Percentiles rank a stretch among this genome's conserved stretches.
phyloP scores from a whole-genome alignment of 2,329 filamentous ascomycete genomes.

The Onygenales sp. region DNA sequence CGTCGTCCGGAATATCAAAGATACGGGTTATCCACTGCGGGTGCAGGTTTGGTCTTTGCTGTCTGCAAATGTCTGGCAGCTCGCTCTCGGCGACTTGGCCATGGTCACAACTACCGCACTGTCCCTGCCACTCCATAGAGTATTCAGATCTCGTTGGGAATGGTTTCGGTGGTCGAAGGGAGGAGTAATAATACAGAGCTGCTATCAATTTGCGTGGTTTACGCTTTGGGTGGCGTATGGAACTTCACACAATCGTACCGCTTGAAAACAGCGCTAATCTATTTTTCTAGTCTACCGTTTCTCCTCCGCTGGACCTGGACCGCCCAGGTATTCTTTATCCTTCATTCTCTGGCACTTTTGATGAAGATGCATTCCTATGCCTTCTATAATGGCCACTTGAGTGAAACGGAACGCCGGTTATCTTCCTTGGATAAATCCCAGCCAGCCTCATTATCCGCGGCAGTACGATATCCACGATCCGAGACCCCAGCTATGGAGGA shows the following conservation, averaged over 20 bases:
- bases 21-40: constrained; percentile 78
- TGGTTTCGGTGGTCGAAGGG: constrained; percentile 62
- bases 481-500: constrained; percentile 1
- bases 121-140: constrained; percentile 62
- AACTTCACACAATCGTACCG: background rate
- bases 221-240: constrained; percentile 63
- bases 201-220: constrained; percentile 73
- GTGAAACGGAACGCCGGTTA: constrained; percentile 74
- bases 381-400: constrained; percentile 95
- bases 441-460: constrained; percentile 54
- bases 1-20: constrained; percentile 86
- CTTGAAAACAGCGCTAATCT: constrained; percentile 12
- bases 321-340: constrained; percentile 83
- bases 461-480: constrained; percentile 62
- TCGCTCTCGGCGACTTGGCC: constrained; percentile 70
- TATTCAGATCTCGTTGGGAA: constrained; percentile 50
- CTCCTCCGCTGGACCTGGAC: constrained; percentile 90
- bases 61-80: constrained; percentile 77
- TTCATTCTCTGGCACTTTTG: constrained; percentile 82
- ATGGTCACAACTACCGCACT: constrained; percentile 73
- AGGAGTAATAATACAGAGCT: constrained; percentile 74
- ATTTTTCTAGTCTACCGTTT: constrained; percentile 58
- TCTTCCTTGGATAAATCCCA: constrained; percentile 71
- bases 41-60: constrained; percentile 83
- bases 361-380: constrained; percentile 99